Base-by-base conservation (phyloP, 352 stramenopile species). In the Phytophthora pseudosyringae region DNA sequence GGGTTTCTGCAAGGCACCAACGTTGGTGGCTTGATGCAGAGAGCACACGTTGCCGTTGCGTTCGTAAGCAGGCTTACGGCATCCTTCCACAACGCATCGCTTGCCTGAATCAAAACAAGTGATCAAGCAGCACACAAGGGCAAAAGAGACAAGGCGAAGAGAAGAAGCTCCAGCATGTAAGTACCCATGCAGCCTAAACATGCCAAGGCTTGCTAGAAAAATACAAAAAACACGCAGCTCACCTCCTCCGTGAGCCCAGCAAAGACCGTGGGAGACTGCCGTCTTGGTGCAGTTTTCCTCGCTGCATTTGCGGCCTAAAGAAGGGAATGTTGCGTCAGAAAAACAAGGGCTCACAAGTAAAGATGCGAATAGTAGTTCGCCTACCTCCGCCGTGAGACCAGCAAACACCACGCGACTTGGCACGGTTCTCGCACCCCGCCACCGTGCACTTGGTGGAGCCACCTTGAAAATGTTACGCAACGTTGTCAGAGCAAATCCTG, bases 221-320 rank as follows among this genome's bases (percentile, higher is more conserved):
- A 49, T n/a, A 32, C 3, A 31, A 9, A 56, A 62, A 10, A 13
- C 15, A 62, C 60, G 46, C 47, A 71, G 50, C 68, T 65, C 32
- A 91, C 85, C 85, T 78, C 86, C 86, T 55, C 86, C 86, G 49
- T 94, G 86, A 29, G 83, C 83, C 86, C 86, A 94, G 59, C 86
- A 94, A 43, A 90, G 69, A 33, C 83, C 86, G 38, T 91, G 80
- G n/a, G 81, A 91, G 16, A 94, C 79, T 38, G 86, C 86, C 2
- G 81, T 91, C 59, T 93, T 94, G 43, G 66, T 65, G 64, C 85
- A 94, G 31, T 67, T 71, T 16, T 77, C 69, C 31, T 81, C 78
- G 38, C 71, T 85, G 66, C 83, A 92, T 66, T 88, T 90, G n/a
- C 75, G 72, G 13, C 76, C 78, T 85, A 29, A 35, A 43, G 2